phyloP scores from a whole-genome alignment of 2,329 filamentous ascomycete genomes.

The Nothophoma quercina region DNA sequence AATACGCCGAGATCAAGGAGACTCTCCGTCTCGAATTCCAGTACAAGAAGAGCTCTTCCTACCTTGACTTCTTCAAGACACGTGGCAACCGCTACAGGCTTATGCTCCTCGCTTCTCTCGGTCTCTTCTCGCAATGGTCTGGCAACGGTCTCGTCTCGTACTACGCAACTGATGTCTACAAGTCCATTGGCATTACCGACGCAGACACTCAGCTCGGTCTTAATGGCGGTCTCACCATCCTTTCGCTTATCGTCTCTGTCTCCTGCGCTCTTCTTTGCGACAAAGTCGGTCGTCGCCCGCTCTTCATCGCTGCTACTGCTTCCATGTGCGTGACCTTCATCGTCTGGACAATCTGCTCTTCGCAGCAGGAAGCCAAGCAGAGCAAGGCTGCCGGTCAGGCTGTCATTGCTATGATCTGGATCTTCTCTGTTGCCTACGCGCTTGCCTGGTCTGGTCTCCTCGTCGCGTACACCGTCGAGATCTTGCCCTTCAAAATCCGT shows the following conservation, averaged over 20 bases:
- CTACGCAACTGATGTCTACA: constrained; percentile 70
- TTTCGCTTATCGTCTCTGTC: constrained; percentile 66
- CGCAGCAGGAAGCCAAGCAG: constrained; percentile 59
- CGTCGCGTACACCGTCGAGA: constrained; percentile 61
- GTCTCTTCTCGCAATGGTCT: constrained; percentile 72
- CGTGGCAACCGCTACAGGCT: constrained; percentile 71
- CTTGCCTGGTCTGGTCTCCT: constrained; percentile 66
- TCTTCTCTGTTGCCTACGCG: constrained; percentile 61
- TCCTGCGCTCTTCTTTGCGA: constrained; percentile 64
- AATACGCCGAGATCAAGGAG: constrained; percentile 71
- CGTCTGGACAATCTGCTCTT: constrained; percentile 51
- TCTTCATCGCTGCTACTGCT: constrained; percentile 58
- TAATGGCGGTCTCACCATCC: constrained; percentile 65
- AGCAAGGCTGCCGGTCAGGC: constrained; percentile 53
- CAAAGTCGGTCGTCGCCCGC: constrained; percentile 59
- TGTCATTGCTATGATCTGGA: constrained; percentile 60
- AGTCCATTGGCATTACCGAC: constrained; percentile 66
- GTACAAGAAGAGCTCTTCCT: constrained; percentile 59
- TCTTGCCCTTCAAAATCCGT: constrained; percentile 59
- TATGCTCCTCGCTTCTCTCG: constrained; percentile 67
- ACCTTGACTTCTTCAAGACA: constrained; percentile 68
- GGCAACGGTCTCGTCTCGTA: constrained; percentile 73
- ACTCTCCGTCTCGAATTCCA: constrained; percentile 67
- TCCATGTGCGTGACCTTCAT: constrained; percentile 48
- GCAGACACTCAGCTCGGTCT: constrained; percentile 48